Conservation (phyloP, 208 protist genomes). For the Angomonas ambiguus region DNA sequence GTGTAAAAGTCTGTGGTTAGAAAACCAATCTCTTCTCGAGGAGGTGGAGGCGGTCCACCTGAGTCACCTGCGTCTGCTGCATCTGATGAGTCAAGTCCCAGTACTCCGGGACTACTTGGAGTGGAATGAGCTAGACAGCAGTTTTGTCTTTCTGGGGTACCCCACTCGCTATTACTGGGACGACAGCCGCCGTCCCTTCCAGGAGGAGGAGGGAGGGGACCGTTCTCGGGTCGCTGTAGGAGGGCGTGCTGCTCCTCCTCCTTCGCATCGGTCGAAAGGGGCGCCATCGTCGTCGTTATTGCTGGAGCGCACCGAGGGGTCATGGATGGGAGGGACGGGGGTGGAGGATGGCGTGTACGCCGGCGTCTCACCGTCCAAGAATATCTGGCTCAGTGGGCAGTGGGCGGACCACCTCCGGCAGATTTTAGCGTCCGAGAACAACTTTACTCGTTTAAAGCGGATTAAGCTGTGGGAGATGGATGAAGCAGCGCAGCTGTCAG, state of each 20-base stretch:
- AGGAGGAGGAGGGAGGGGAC: too few relatives aligned
- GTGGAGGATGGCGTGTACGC: slow-evolving; percentile 81
- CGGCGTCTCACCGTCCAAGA: slow-evolving; percentile 61
- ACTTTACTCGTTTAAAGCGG: slow-evolving; percentile 50
- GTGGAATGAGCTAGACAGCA: slow-evolving; percentile 46
- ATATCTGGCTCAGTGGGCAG: slow-evolving; percentile 76
- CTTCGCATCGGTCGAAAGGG: too few relatives aligned
- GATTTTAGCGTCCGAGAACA: slow-evolving; percentile 69
- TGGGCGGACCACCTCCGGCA: slow-evolving; percentile 65
- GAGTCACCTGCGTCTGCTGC: slow-evolving; percentile 73
- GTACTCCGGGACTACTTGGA: slow-evolving; percentile 45
- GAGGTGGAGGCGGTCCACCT: slow-evolving; percentile 53
- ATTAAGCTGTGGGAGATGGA: slow-evolving; percentile 69
- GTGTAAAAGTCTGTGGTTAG: slow-evolving; percentile 13
- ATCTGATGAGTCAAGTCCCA: slow-evolving; percentile 71
- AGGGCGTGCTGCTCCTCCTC: too few relatives aligned
- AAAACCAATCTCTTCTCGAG: slow-evolving; percentile 40
- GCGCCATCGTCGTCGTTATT: too few relatives aligned
- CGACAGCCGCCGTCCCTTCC: background rate
- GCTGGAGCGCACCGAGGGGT: too few relatives aligned
- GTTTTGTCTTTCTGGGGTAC: slow-evolving; percentile 73
- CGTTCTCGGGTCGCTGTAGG: too few relatives aligned
- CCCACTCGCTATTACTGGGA: slow-evolving; percentile 39
- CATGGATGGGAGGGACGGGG: too few relatives aligned
- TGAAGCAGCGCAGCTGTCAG: slow-evolving; percentile 36